Conservation (phyloP, 148 eudicot genomes). For the Rhododendron mucronatum region DNA sequence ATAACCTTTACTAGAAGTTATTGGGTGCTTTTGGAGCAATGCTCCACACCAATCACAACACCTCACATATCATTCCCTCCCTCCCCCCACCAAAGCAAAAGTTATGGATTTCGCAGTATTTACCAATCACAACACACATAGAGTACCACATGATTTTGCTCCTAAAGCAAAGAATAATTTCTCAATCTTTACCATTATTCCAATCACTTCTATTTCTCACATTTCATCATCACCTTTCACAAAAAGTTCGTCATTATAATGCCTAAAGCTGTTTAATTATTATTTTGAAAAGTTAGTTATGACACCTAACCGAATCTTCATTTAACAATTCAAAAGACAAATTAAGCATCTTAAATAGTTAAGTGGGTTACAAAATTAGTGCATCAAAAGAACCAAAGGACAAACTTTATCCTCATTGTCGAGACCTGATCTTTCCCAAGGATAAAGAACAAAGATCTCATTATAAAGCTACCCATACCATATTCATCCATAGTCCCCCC, state of each 20-base stretch:
- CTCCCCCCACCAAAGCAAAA: too few relatives aligned
- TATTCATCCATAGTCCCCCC: background rate
- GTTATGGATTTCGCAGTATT: too few relatives aligned
- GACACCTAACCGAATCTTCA: background rate
- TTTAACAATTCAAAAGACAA: constrained; percentile 4
- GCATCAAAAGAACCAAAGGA: background rate
- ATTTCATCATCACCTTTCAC: background rate
- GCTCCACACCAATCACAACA: too few relatives aligned
- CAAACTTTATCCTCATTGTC: constrained; percentile 4
- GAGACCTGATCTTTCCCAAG: background rate
- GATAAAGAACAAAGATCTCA: background rate
- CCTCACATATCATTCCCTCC: too few relatives aligned
- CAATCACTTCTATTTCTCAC: background rate
- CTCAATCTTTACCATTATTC: background rate
- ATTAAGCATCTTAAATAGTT: background rate
- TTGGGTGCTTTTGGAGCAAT: too few relatives aligned
- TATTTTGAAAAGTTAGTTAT: background rate
- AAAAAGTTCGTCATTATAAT: background rate
- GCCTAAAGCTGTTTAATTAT: background rate
- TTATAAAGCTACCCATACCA: background rate
- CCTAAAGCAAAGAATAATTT: too few relatives aligned
- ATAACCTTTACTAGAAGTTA: too few relatives aligned
- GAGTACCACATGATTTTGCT: too few relatives aligned
- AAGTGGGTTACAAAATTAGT: constrained; percentile 1
- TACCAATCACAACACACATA: too few relatives aligned